Evolutionary conservation across 2,329 filamentous ascomycete species (phyloP), one percentile per base, ranked within the genome.

Genomic region (Fusarium pilosicola): DNA sequence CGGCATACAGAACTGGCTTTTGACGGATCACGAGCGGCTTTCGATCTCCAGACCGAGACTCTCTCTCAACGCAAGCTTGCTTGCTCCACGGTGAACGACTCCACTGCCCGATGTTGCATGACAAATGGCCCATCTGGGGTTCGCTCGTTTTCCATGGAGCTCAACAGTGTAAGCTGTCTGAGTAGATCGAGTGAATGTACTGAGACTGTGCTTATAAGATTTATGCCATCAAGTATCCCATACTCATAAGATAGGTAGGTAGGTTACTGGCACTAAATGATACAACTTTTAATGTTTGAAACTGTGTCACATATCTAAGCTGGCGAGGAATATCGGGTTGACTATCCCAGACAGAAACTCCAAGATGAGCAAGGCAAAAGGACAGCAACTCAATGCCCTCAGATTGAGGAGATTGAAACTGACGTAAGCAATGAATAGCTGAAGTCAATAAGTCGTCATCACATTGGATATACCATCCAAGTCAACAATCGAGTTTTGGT

Each of bases 121-220:
- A 78, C 76, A 76, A 78, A 78, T 78, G 58, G 46, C 49, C 48
- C 41, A 41, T 63, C 62, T 63, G 48, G 65, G 76, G 76, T 77
- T 78, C 62, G 73, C 61, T 70, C 62, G 62, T 46, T 69, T 65
- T 69, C 64, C 54, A 59, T 61, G 62, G 52, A 24, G 60, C 66
- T 51, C 24, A 55, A 45, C n/a, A 11, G 66, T 70, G 54, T 60
- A 59, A 65, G 49, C 20, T 60, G 52, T 34, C 52, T 67, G 65
- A 20, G 20, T 12, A 57, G 62, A 26, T 15, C 10, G 12, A 58
- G 30, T 44, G 55, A 58, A 9, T 14, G 17, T 28, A 28, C 20
- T 26, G 28, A 55, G 24, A 18, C n/a, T 52, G 32, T 24, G 17
- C 14, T 36, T 14, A 8, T 1, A 17, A 15, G 34, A 26, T 13